Conservation (phyloP, 2,329 filamentous ascomycete genomes). For the Beauveria caledonica region DNA sequence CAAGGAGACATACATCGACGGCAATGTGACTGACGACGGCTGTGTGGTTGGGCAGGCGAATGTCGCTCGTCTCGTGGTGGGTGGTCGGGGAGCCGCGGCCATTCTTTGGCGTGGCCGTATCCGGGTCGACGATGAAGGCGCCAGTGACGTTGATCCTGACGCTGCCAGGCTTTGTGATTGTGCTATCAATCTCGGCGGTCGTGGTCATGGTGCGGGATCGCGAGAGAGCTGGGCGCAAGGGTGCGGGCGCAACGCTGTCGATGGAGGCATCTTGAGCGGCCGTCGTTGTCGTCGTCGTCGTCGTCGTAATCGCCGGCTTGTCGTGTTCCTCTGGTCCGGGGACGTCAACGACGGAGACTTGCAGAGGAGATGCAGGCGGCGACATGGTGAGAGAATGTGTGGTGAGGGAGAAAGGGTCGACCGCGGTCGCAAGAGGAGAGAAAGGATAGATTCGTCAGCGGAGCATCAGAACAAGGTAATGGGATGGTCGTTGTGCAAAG, state of each 20-base stretch:
- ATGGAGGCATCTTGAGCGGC: background rate
- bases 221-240: background rate
- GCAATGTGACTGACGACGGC: constrained; percentile 94
- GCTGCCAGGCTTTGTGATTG: constrained; percentile 55
- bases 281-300: background rate
- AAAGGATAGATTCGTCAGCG: background rate
- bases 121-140: constrained; percentile 90
- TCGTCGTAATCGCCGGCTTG: constrained; percentile 7
- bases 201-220: constrained; percentile 31
- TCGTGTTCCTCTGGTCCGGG: background rate
- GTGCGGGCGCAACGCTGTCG: background rate
- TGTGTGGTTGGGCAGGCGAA: constrained; percentile 91
- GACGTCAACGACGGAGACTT: background rate
- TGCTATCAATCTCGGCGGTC: constrained; percentile 51
- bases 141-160: constrained; percentile 96
- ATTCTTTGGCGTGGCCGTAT: constrained; percentile 45
- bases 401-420: background rate
- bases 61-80: constrained; percentile 74
- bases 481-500: background rate
- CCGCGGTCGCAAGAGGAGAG: constrained; percentile 1
- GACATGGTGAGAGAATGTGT: background rate
- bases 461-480: background rate
- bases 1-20: constrained; percentile 64
- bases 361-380: background rate
- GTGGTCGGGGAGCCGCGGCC: constrained; percentile 38